Base-by-base conservation (phyloP, 495 filamentous ascomycete genomes). In the Neurospora sp. region DNA sequence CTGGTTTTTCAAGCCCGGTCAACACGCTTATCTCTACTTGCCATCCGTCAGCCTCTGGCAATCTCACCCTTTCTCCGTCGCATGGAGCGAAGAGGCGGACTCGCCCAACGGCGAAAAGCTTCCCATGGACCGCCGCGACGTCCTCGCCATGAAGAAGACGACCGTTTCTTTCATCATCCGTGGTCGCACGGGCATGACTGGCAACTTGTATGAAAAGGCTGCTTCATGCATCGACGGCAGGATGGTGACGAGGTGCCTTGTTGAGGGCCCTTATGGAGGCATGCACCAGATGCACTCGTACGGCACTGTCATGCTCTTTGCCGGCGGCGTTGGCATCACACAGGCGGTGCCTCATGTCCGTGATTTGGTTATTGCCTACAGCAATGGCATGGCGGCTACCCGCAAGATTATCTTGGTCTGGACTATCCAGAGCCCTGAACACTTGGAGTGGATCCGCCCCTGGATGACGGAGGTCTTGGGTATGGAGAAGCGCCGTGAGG, bases 401-500 rank as follows among this genome's bases (percentile, higher is more conserved):
- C 89, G 90, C 59, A 90, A 91, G 73, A 86, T 98, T 74, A 85
- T 96, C 16, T 87, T 99, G 6, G 89, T 97, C 68, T 99, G 96
- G 96, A 90, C 91, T 65, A 92, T 99, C 70, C 93, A 95, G 75
- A 92, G 86, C 47, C 92, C 91, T 35, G 95, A 98, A 71, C 91
- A 94, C 74, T 87, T 99, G 37, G 90, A 94, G 78, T 99, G 96
- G 96, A 93, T 98, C 53, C 88, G 92, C 8, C 89, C 91, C 8
- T 99, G 92, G 93, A 99, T 99, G 96, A 95, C 97, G 73, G 86
- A 92, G 78, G 95, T 98, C 73, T 86, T 99, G 42, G 88, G 88
- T 3, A 92, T 98, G 85, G 92, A 94, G 9, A 87, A 86, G 68
- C 89, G 96, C 0, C 88, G 94, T 37, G 93, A 98, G 37, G 87